Evolutionary conservation across 805 yeast genomes (phyloP), one percentile per base, ranked within the genome.

Genomic region (Torulaspora maleeae): DNA sequence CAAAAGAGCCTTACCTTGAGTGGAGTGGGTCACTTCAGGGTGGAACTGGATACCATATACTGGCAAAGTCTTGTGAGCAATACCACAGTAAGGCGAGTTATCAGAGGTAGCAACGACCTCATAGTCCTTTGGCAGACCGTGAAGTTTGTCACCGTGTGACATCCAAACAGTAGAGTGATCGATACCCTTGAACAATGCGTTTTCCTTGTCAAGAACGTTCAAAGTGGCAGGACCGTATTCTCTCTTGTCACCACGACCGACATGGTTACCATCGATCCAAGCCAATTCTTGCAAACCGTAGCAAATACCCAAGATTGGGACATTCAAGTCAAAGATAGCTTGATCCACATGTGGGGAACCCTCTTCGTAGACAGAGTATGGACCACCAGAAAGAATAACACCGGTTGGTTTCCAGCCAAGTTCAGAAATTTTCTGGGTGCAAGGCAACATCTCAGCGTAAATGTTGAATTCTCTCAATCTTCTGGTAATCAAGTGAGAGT

Each of bases 231-330:
- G 96, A 50, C 99, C 99, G 65, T 91, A 93, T 73, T 93, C 99
- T 71, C 98, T 83, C 77, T 91, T 90, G 61, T 87, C 96, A 70
- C 96, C 95, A 69, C 96, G 83, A 48, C 88, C 86, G 49, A 93
- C 99, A 42, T 74, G 73, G 68, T 86, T 86, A 69, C 95, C 95
- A 69, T 87, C 87, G 61, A 89, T 83, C 98, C 98, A 91, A 44
- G 99, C 99, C 57, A 93, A 74, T 73, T 93, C 99, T 76, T 93
- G 99, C 91, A 93, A 86, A 70, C 99, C 99, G 72, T 93, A 93
- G 74, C 99, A 93, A 68, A 93, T 93, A 63, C 99, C 99, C 56
- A 93, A 75, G 61, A 93, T 85, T 53, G 99, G 99, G 29, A 93
- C 99, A 49, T 79, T 78, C 59, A 93, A 79, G 58, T 91, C 79